Base-by-base conservation (phyloP, 164 flowering plant genomes). In the Vitis rupestris region DNA sequence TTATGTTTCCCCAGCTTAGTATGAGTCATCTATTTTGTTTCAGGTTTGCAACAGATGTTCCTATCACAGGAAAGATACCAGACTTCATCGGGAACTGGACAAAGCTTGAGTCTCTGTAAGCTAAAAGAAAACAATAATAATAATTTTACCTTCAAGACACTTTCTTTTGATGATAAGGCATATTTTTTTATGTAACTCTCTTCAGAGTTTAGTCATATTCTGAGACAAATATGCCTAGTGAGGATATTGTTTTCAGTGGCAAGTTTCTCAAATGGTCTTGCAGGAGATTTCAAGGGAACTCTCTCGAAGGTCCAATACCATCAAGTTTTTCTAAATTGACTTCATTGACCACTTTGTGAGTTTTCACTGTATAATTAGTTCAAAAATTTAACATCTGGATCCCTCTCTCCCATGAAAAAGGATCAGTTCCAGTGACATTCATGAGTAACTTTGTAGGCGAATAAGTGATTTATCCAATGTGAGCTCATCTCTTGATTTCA, bases 401-500 rank as follows among this genome's bases (percentile, higher is more conserved):
- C 44, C 44, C 7, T 37, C 44, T 2, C 44, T 37, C 44, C 44
- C 4, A 29, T 8, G 5, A 1, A 31, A 63, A 37, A 3, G 44
- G 4, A 50, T 0, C 13, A 9, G 8, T 9, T 17, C 52, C 47
- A 56, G 15, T 47, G 1, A 67, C 30, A 19, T 49, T 61, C 31
- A 5, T 49, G 4, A 47, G 8, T 67, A 4, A 58, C 30, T 6
- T 3, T 70, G 71, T 31, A 77, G 80, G 69, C 68, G 69, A 62
- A 73, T 77, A 23, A 44, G 66, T 63, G 77, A 73, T 60, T 48
- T 77, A 59, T 61, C 48, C 51, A 77, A 74, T 67, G 74, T 47
- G 59, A 77, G 76, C 65, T 73, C 77, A 14, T 69, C 77, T 58
- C 77, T 77, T 67, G 74, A 72, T 31, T 85, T 82, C 71, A 75